Percentiles rank a stretch among this genome's conserved stretches.
These are phyloP conservation scores for Tilletia caries DNA, from an alignment of 1,284 basidiomycete species.

Conservation along the genomic window DNA sequence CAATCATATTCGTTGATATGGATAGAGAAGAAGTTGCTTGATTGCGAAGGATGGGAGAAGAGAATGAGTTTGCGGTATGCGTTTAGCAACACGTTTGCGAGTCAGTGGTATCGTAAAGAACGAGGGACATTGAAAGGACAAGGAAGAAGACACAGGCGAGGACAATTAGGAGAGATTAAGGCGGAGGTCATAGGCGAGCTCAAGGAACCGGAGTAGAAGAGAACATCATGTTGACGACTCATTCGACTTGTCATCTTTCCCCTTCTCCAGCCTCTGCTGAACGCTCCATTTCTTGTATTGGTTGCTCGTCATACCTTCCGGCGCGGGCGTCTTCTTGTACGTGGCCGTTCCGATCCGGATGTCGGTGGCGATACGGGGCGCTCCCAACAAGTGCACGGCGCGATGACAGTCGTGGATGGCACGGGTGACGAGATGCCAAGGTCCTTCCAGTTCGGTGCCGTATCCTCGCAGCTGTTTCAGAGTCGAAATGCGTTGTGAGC, in stretches of 20 bases:
- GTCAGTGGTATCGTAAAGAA: too few relatives aligned
- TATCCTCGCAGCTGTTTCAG: conserved; percentile 44
- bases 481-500: not conserved
- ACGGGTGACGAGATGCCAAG: conserved; percentile 37
- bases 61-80: too few relatives aligned
- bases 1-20: not conserved
- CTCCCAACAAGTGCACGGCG: conserved; percentile 48
- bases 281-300: conserved; percentile 52
- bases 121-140: not conserved
- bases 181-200: too few relatives aligned
- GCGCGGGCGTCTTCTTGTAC: conserved; percentile 33
- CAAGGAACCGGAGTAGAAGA: too few relatives aligned
- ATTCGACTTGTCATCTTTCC: conserved; percentile 1
- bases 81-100: too few relatives aligned
- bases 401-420: conserved; percentile 50
- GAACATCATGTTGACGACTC: too few relatives aligned
- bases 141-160: too few relatives aligned
- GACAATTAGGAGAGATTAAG: too few relatives aligned
- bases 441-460: conserved; percentile 51
- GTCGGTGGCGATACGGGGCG: conserved; percentile 50
- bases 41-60: too few relatives aligned
- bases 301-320: conserved; percentile 41
- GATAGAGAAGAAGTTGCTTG: too few relatives aligned
- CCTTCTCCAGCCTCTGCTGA: conserved; percentile 25
- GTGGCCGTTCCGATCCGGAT: conserved; percentile 50